Evolutionary conservation across 202 grass and related monocot species (phyloP).

Genomic region (Carex arenaria): DNA sequence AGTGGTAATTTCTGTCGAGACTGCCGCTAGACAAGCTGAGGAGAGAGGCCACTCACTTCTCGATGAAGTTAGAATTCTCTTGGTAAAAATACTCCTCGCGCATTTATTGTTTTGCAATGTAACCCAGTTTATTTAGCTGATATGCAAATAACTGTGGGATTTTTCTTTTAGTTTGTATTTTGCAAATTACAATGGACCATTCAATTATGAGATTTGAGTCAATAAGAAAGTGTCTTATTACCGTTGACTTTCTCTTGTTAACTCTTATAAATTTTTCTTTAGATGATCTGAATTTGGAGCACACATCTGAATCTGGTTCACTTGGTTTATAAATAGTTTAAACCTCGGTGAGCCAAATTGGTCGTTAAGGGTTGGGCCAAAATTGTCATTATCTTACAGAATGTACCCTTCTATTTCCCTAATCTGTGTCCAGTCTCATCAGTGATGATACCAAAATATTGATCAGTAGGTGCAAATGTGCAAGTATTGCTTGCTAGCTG

Average conservation of each 20-base stretch:
- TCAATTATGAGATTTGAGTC: not conserved
- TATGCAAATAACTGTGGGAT: not conserved
- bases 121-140: not conserved
- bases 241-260: not conserved
- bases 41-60: conserved; percentile 81
- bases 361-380: not conserved
- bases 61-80: conserved; percentile 85
- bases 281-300: not conserved
- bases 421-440: not conserved
- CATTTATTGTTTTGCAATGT: conserved; percentile 9
- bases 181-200: not conserved
- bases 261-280: not conserved
- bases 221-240: not conserved
- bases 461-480: not conserved
- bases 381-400: not conserved
- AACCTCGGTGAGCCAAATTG: not conserved
- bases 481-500: not conserved
- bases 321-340: not conserved
- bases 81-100: conserved; percentile 38
- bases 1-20: conserved; percentile 88
- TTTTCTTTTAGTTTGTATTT: conserved; percentile 2
- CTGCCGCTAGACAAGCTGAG: conserved; percentile 83
- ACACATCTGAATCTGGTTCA: not conserved
- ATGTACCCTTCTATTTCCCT: not conserved
- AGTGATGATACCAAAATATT: not conserved